phyloP scores from a whole-genome alignment of 2,329 filamentous ascomycete genomes.

The Fusarium verticillioides region DNA sequence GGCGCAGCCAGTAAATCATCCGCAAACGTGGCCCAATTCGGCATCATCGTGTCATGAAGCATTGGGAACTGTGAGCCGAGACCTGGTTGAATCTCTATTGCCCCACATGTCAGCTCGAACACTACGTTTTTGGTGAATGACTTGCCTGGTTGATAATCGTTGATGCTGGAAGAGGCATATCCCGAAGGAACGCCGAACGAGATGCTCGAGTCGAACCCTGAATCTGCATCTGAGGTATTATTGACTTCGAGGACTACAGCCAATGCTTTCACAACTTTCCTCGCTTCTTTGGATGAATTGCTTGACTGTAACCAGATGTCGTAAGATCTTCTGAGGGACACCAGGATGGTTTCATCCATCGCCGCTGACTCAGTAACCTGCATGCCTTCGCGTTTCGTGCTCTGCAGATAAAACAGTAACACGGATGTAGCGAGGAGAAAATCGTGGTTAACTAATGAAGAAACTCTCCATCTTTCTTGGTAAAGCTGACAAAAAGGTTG shows the following conservation, averaged over 20 bases:
- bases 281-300: neutral
- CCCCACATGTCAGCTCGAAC: neutral
- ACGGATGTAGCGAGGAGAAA: neutral
- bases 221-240: neutral
- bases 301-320: slow-evolving; percentile 8
- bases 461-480: slow-evolving; percentile 14
- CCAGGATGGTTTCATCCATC: neutral
- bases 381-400: no score
- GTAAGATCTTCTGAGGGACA: neutral
- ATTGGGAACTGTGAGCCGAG: neutral
- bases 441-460: slow-evolving; percentile 4
- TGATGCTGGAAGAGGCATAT: neutral
- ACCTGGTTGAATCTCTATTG: neutral
- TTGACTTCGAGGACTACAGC: neutral
- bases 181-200: accelerated
- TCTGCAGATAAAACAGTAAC: neutral
- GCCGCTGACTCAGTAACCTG: neutral
- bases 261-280: slow-evolving; percentile 8
- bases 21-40: slow-evolving; percentile 1
- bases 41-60: neutral
- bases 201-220: neutral
- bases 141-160: neutral
- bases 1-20: neutral
- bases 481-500: slow-evolving; percentile 13
- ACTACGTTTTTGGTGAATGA: neutral